phyloP scores from a whole-genome alignment of 441 rosid species.

The Syzygium malaccense region DNA sequence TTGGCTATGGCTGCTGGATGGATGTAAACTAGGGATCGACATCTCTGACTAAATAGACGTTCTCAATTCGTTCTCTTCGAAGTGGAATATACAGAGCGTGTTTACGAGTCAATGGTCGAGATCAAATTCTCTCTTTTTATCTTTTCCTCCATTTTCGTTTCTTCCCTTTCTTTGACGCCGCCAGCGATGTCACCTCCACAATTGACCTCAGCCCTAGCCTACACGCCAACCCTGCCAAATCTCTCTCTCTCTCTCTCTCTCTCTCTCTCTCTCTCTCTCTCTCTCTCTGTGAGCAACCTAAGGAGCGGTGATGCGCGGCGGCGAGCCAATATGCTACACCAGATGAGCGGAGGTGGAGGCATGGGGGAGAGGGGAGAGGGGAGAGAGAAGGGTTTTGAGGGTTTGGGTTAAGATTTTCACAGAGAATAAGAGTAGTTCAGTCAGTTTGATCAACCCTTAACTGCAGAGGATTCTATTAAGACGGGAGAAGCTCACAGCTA shows the following conservation, averaged over 20 bases:
- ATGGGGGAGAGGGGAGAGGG: not conserved
- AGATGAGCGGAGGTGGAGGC: not conserved
- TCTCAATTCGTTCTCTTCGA: not conserved
- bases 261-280: not conserved
- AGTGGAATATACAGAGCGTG: not conserved
- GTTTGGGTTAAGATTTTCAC: not conserved
- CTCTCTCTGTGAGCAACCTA: not conserved
- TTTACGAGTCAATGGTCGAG: not conserved
- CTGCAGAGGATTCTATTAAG: not conserved
- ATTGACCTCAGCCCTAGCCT: not conserved
- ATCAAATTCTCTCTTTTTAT: not conserved
- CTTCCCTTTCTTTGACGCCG: not conserved
- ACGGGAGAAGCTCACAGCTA: not conserved
- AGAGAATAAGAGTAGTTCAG: not conserved
- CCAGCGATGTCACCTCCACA: not conserved
- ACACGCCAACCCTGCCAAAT: not conserved
- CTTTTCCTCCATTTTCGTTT: not conserved
- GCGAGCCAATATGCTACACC: not conserved
- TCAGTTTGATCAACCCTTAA: not conserved
- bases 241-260: not conserved
- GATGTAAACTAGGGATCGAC: not conserved
- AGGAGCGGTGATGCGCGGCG: not conserved
- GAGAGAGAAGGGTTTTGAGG: not conserved
- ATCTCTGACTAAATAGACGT: not conserved
- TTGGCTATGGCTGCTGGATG: not conserved